Evolutionary conservation across 2,329 filamentous ascomycete species (phyloP).

Genomic region (Diaporthe destruens): DNA sequence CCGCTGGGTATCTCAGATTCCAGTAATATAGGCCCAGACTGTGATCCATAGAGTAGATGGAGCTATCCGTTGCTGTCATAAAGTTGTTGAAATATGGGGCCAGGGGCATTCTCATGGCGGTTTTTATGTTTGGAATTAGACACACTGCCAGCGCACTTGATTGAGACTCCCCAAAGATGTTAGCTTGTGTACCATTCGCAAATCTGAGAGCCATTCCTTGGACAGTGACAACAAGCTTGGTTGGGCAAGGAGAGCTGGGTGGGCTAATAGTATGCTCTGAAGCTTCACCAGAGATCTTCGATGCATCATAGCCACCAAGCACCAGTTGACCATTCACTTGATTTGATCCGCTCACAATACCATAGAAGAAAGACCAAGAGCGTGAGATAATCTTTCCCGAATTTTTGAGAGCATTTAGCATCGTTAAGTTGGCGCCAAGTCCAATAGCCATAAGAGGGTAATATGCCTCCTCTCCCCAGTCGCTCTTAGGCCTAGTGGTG

Average conservation of each 20-base stretch:
- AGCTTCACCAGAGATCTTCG: background rate
- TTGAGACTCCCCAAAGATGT: background rate
- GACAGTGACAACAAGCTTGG: background rate
- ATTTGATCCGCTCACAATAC: slow-evolving; percentile 31
- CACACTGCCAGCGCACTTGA: slow-evolving; percentile 1
- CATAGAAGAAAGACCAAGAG: slow-evolving; percentile 51
- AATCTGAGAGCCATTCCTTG: background rate
- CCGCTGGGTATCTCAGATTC: slow-evolving; percentile 2
- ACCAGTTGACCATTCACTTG: background rate
- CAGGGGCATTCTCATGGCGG: background rate
- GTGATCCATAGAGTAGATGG: background rate
- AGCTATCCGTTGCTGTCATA: background rate
- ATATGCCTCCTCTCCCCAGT: slow-evolving; percentile 46
- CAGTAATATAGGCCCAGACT: background rate
- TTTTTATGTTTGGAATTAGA: background rate
- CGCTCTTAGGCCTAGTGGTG: slow-evolving; percentile 38
- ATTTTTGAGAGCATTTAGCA: slow-evolving; percentile 46
- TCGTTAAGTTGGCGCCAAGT: slow-evolving; percentile 49
- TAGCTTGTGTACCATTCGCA: background rate
- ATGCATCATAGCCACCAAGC: slow-evolving; percentile 1
- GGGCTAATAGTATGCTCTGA: slow-evolving; percentile 2
- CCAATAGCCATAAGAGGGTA: slow-evolving; percentile 45
- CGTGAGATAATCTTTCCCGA: slow-evolving; percentile 47
- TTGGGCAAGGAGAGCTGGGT: background rate
- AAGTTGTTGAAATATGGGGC: background rate